Conservation (phyloP, 1,284 basidiomycete genomes). For the Cryptococcus sp. region DNA sequence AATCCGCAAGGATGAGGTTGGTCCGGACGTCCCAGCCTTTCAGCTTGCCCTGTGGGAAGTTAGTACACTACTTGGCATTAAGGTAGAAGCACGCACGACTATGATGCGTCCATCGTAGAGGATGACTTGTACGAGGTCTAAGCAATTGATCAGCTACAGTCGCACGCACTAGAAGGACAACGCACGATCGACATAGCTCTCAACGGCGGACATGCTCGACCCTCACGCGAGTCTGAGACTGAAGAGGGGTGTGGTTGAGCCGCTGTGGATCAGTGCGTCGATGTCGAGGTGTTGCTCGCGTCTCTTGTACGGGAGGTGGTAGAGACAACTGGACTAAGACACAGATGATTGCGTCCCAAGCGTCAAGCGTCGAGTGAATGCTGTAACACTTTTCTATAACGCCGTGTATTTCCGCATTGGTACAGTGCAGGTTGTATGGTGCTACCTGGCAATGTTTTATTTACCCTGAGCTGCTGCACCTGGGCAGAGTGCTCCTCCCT, state of each 20-base stretch:
- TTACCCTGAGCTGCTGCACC: too few species aligned
- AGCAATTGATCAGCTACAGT: not conserved
- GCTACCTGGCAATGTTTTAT: not conserved
- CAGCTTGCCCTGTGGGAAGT: constrained; percentile 69
- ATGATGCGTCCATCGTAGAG: constrained; percentile 53
- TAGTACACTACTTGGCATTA: not conserved
- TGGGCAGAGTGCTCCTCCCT: not conserved
- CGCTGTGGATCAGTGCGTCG: too few species aligned
- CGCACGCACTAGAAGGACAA: not conserved
- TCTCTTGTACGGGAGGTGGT: too few species aligned
- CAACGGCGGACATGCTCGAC: constrained; percentile 42
- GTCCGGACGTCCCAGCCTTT: constrained; percentile 90
- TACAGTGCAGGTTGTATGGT: not conserved
- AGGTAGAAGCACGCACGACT: constrained; percentile 37
- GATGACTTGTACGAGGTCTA: constrained; percentile 53
- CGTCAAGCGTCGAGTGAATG: too few species aligned
- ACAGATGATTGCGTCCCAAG: too few species aligned
- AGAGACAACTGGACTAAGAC: too few species aligned
- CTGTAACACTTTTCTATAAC: not conserved
- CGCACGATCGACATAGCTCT: constrained; percentile 49
- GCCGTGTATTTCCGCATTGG: not conserved
- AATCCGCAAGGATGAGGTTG: constrained; percentile 87
- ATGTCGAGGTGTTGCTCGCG: too few species aligned
- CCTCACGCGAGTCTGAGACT: too few species aligned
- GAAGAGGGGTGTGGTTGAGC: not conserved